Conservation (phyloP, 2,329 filamentous ascomycete genomes). For the Lachnellula arida region DNA sequence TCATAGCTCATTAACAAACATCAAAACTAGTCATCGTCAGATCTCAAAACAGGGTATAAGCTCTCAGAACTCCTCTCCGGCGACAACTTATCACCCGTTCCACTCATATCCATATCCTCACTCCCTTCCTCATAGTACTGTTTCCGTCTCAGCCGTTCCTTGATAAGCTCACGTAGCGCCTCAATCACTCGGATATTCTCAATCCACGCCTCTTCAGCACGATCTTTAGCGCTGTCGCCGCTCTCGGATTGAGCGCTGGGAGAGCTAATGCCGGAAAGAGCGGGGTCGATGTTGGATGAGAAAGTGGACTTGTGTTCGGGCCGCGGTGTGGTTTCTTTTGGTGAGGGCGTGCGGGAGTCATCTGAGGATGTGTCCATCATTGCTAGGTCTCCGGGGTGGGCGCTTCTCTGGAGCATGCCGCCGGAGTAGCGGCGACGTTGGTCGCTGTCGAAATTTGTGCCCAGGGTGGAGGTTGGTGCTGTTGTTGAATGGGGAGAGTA, state of each 20-base stretch:
- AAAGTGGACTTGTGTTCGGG: slow-evolving; percentile 35
- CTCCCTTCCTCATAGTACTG: slow-evolving; percentile 43
- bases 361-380: slow-evolving; percentile 28
- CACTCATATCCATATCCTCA: slow-evolving; percentile 16
- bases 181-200: slow-evolving; percentile 63
- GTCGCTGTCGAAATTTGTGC: slow-evolving; percentile 59
- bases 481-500: slow-evolving; percentile 63
- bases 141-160: slow-evolving; percentile 50
- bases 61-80: slow-evolving; percentile 7
- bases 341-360: slow-evolving; percentile 23
- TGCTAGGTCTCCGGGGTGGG: slow-evolving; percentile 37
- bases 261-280: slow-evolving; percentile 42
- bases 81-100: slow-evolving; percentile 10
- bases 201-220: slow-evolving; percentile 60
- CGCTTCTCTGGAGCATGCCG: slow-evolving; percentile 59
- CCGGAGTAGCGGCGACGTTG: slow-evolving; percentile 62
- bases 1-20: no score
- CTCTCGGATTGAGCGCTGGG: slow-evolving; percentile 52
- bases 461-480: slow-evolving; percentile 64
- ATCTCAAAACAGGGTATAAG: slow-evolving; percentile 11
- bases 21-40: slow-evolving; percentile 9
- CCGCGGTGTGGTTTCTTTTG: slow-evolving; percentile 27
- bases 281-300: slow-evolving; percentile 31
- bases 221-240: slow-evolving; percentile 48
- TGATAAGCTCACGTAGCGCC: slow-evolving; percentile 54